Evolutionary conservation across 1,284 basidiomycete species (phyloP), one percentile per base, ranked within the genome.

Genomic region (Fomes fomentarius): DNA sequence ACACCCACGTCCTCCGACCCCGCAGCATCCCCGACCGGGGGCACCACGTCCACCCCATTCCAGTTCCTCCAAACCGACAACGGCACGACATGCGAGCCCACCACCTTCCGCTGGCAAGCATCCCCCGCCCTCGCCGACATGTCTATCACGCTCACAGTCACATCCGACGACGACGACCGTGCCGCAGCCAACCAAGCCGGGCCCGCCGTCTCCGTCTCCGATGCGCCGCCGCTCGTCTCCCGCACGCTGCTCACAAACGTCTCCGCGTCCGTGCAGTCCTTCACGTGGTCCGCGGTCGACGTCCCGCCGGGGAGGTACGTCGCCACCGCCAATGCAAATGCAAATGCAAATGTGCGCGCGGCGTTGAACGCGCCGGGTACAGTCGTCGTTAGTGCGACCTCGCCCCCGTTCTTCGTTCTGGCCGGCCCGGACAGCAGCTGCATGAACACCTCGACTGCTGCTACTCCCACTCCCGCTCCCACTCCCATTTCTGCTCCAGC

Each of bases 301-400:
- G 62, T 69, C n/a, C 63, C 62, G 11, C 47, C 33, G 12, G 68
- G 68, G 12, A 7, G 43, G 24, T 69, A 69, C 54, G 54, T 60
- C 43, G 63, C 58, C 14, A 46, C 66, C 35, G 68, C 28, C 28
- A 30, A 12, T 30, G 28, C 28, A 30, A n/a, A n/a, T n/a, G n/a
- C n/a, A n/a, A n/a, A n/a, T n/a, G n/a, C n/a, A n/a, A n/a, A n/a
- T n/a, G n/a, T n/a, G n/a, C n/a, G n/a, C n/a, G n/a, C n/a, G n/a
- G n/a, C n/a, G n/a, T n/a, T n/a, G n/a, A n/a, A n/a, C n/a, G n/a
- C n/a, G n/a, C n/a, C n/a, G n/a, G n/a, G n/a, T n/a, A n/a, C n/a
- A n/a, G n/a, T n/a, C n/a, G n/a, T n/a, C n/a, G n/a, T n/a, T n/a
- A n/a, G n/a, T 34, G 57, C 59, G 8, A 52, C 58, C 26, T 67